Base-by-base conservation (phyloP, 2,329 filamentous ascomycete species). In the Nemania sp. region DNA sequence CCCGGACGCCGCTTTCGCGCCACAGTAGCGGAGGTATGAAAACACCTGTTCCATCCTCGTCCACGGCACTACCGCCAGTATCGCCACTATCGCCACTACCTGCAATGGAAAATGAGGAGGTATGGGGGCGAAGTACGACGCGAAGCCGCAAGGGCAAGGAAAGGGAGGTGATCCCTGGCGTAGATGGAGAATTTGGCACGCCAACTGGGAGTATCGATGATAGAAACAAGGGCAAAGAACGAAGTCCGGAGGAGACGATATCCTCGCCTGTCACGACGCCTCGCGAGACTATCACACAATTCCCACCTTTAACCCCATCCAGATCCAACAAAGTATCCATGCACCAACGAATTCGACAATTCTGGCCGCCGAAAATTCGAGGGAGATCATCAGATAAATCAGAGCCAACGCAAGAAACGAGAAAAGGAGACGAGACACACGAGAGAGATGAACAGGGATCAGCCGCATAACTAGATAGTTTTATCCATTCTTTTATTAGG, bases 321-420 rank as follows among this genome's bases (percentile, higher is more conserved):
- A 59, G 50, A 47, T 6, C 15, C 6, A 28, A 19, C n/a, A 56
- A 43, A 19, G 5, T 30, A n/a, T 49, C 50, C 14, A 33, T 59
- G 23, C 54, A 57, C n/a, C 48, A 49, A 37, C 47, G 54, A 19
- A 11, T 59, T 33, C 45, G 47, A 12, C 46, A 52, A 19, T 24
- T 54, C 9, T 54, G 49, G 50, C 34, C 46, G 3, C 14, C 34
- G 3, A 57, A n/a, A 33, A 2, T 9, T 9, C 33, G 40, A 9
- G 44, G 39, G 2, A 54, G 36, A 36, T 54, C 54, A 6, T 37
- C 30, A 28, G 50, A 57, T 42, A 59, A 57, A 36, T 20, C 40
- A n/a, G 47, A 47, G 22, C 15, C 28, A 5, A 30, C 30, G 6
- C 42, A 52, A 37, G 20, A 11, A 23, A 24, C 39, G 6, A 14